phyloP scores from a whole-genome alignment of 2,329 filamentous ascomycete genomes.

The Claviceps sp. region DNA sequence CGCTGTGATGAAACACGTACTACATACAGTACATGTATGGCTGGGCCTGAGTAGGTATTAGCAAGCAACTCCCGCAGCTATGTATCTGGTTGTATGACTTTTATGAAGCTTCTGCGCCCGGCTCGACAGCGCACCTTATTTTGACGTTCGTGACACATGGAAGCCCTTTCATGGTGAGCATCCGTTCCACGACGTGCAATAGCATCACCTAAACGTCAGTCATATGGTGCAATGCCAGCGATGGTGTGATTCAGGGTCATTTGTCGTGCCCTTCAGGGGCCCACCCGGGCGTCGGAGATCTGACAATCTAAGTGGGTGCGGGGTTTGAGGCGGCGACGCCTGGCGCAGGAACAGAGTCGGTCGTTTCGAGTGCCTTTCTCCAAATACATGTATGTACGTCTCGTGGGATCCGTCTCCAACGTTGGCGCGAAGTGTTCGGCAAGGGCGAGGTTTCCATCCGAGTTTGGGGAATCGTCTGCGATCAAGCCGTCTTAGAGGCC shows the following conservation, averaged over 20 bases:
- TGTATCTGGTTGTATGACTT: no score
- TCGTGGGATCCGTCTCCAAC: not conserved
- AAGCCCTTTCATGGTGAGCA: no score
- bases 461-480: not conserved
- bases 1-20: no score
- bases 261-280: conserved; percentile 5
- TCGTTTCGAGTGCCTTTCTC: not conserved
- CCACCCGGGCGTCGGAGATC: not conserved
- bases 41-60: no score
- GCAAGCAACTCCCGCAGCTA: no score
- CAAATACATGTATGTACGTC: not conserved
- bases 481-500: no score
- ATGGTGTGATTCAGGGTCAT: conserved; percentile 9
- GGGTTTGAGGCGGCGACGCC: not conserved
- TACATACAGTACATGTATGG: no score
- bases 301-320: conserved; percentile 1
- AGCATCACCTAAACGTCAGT: not conserved
- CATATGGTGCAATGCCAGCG: not conserved
- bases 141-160: no score
- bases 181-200: no score
- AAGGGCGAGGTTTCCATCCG: not conserved
- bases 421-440: not conserved
- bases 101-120: no score
- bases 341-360: not conserved
- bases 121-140: no score